Evolutionary conservation across 805 yeast genomes (phyloP), one percentile per base, ranked within the genome.

Genomic region (Sugiyamaella floridensis): DNA sequence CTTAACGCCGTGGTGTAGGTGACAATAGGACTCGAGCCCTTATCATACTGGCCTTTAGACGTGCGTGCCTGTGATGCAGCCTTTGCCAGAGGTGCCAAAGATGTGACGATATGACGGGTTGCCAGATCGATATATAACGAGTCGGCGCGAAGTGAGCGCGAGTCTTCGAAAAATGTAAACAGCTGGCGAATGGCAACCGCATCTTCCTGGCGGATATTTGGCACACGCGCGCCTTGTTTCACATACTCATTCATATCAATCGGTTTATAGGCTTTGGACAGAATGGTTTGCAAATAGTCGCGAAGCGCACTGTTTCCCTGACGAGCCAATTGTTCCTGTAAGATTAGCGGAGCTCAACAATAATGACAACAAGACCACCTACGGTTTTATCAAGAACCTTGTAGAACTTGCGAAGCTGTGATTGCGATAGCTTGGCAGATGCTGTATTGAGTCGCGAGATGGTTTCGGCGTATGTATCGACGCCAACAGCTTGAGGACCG

Each of bases 11-110:
- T 78, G 9, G 80, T 74, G 63, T 80, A 83, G 44, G 67, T 66
- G 9, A 69, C 70, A 34, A 85, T 75, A 8, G 88, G 85, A 65
- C 76, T 81, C 48, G 77, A 75, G 3, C 82, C 87, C 63, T 74
- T 79, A 63, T 78, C 82, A 66, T 78, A 86, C 1, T 80, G 85
- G 10, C 70, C 73, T 15, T 58, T 59, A 20, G 46, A 49, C 12
- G 55, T 43, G 18, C 49, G 49, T 10, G 54, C 42, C 1, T 55
- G 45, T 5, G 26, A 10, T 1, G 49, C 49, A 16, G 48, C 53
- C 40, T 57, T 55, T 9, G 52, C 55, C 20, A 57, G 46, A 5
- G 52, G 51, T 3, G 53, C 40, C 37, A 61, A 28, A 6, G 67
- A 55, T 8, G 54, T 47, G 19, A 49, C 34, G 32, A 63, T 43